These are phyloP conservation scores for Globisporangium cylindrosporum DNA, from an alignment of 352 stramenopile genomes.

Conservation along the genomic window DNA sequence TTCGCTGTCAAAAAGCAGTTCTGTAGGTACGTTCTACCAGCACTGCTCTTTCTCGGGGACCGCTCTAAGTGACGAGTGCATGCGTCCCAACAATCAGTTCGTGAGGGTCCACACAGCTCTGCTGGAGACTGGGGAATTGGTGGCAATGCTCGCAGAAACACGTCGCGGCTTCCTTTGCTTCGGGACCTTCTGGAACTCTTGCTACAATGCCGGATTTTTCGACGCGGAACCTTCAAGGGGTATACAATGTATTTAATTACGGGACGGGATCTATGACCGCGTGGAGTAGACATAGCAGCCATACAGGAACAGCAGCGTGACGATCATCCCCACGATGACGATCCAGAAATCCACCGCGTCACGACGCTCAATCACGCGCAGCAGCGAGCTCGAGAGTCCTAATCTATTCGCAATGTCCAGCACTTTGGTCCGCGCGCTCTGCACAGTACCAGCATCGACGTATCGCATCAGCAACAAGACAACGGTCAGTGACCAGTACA, in stretches of 20 bases:
- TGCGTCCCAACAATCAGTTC: not conserved
- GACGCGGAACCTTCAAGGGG: not conserved
- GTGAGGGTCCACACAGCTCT: not conserved
- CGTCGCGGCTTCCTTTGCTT: not conserved
- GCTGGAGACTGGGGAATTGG: not conserved
- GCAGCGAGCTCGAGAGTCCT: conserved; percentile 74
- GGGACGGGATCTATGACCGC: not conserved
- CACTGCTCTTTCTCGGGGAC: not conserved
- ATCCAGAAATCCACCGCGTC: conserved; percentile 87
- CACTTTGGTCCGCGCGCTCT: conserved; percentile 76
- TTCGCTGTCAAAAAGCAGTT: not conserved
- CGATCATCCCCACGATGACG: conserved; percentile 74
- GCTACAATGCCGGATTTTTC: not conserved
- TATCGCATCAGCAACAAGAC: conserved; percentile 9
- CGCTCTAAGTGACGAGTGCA: not conserved
- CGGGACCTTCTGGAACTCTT: not conserved
- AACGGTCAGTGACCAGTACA: not conserved
- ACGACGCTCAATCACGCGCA: conserved; percentile 79
- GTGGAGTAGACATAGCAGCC: conserved; percentile 60
- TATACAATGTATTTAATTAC: not conserved
- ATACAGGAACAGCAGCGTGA: conserved; percentile 82
- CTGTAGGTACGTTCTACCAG: not conserved
- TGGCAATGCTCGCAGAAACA: not conserved
- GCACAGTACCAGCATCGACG: conserved; percentile 12
- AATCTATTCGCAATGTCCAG: conserved; percentile 84